Base-by-base conservation (phyloP, 2,329 filamentous ascomycete species). In the Raffaelea ambrosiae region DNA sequence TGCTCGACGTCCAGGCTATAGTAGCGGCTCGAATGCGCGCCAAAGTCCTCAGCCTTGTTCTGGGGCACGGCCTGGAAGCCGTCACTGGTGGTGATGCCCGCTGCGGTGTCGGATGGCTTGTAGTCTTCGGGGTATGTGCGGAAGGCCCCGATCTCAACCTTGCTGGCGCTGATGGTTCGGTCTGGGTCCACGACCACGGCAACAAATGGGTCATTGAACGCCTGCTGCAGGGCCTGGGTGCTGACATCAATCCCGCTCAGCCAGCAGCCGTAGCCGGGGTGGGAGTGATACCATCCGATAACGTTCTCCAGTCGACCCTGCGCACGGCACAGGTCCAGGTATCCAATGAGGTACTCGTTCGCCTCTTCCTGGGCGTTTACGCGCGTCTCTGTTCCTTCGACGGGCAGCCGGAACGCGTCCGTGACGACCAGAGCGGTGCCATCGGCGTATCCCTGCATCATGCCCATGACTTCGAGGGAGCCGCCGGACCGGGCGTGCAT, bases 201-300 rank as follows among this genome's bases (percentile, higher is more conserved):
- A 45, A 95, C 79, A 66, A 96, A 97, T 2, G 93, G 93, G 59
- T 96, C 93, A 49, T 83, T 81, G 66, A 83, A 91, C 54, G 76
- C 71, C 68, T 98, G 93, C 67, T 96, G 89, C 59, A 84, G 82
- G 55, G 78, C 75, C 65, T 98, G 86, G 3, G 93, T 98, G 47
- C 76, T 76, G 46, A 98, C 93, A 63, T 98, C 93, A 66, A 98
- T 97, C 49, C 93, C 93, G 35, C 84, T 90, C 22, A 98, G 77
- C 93, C 93, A 98, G 73, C 93, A 98, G 40, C 93, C 93, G 64
- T 98, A 98, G 22, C 93, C 93, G 0, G 93, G 93, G 63, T 98
- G 93, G 57, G 84, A 91, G 68, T 98, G 93, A 66, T 98, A 98
- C 93, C 93, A 98, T 18, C 93, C 93, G 16, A 98, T 86, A 0